Base-by-base conservation (phyloP, 768 basidiomycete genomes). In the Hypholoma fasciculare region DNA sequence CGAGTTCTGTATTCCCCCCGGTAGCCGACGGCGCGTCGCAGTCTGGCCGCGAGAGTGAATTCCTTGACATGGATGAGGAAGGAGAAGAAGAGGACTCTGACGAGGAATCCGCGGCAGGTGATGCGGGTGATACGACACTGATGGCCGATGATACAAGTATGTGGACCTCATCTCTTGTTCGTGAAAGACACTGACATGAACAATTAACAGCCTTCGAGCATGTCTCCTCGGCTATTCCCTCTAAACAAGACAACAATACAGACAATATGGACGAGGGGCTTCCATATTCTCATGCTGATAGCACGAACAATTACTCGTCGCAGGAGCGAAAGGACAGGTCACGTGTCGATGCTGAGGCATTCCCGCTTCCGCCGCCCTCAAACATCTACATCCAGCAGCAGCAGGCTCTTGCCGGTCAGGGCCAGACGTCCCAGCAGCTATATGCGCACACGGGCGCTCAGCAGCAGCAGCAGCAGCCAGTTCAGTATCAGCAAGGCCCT, bases 31-130 rank as follows among this genome's bases (percentile, higher is more conserved):
- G 53, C 23, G 34, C 46, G 0, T 55, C 50, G 48, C 61, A 60
- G 19, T 52, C 61, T 43, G 64, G 61, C 12, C 62, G 55, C 64
- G 69, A 68, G 68, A 79, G 74, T 68, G 84, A 90, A 66, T 92
- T 91, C 67, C 73, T 90, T 50, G 89, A 92, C 65, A 71, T 90
- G 73, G 83, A 79, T 17, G 84, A 82, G 34, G 79, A 78, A 38
- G 78, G 76, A 55, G 79, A 75, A 39, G 74, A 78, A 19, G 75
- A 75, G 44, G 74, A 72, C 38, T 72, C 76, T 17, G 74, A 74
- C 40, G 72, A 75, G 27, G 82, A 78, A 40, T 70, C 71, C 17
- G 77, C 78, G 39, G 73, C 75, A 36, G 72, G 69, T 26, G 63
- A 68, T 26, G 50, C 60, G 30, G 77, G 71, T 16, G 78, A 76